Evolutionary conservation across 495 filamentous ascomycete species (phyloP), one percentile per base, ranked within the genome.

Genomic region (Staphylotrichum longicolle): DNA sequence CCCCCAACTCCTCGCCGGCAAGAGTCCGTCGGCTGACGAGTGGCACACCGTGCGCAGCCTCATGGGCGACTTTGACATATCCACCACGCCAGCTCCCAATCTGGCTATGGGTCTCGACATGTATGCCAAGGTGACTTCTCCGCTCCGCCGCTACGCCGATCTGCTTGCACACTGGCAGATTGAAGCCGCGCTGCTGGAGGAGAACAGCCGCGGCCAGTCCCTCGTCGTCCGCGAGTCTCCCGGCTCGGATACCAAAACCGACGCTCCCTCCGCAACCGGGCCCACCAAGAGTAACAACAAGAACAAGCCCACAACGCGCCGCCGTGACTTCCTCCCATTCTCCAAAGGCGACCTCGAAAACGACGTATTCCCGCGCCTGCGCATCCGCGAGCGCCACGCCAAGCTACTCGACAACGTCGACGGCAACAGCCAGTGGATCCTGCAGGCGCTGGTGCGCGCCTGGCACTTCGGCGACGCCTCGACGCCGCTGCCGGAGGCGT

Each of bases 151-250:
- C 35, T 96, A 87, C 74, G 74, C 76, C 14, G 94, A 98, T 71
- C 73, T 98, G 63, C 75, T 97, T n/a, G 79, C 83, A 1, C 92
- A 96, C 72, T 97, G 91, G 82, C 93, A 98, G 67, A 91, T 98
- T 63, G 87, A 95, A 72, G 86, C 91, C 0, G 88, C 88, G 0
- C 70, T 98, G 44, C 80, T 86, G 7, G 83, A 89, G 69, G 91
- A 94, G 75, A 74, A 80, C 20, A 73, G 77, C 39, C 77, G 78
- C 7, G 83, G 84, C 11, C 66, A 74, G 5, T 78, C 73, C 30
- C 79, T 90, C 41, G 68, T 83, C 42, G 81, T 56, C 44, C 48
- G 66, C 20, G 51, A 67, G 12, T 45, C 60, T 7, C 10, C 12
- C 14, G 40, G 14, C 53, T 15, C 20, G 20, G 1, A 27, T 15